Conservation (phyloP, 352 stramenopile species). For the Phytophthora pini region DNA sequence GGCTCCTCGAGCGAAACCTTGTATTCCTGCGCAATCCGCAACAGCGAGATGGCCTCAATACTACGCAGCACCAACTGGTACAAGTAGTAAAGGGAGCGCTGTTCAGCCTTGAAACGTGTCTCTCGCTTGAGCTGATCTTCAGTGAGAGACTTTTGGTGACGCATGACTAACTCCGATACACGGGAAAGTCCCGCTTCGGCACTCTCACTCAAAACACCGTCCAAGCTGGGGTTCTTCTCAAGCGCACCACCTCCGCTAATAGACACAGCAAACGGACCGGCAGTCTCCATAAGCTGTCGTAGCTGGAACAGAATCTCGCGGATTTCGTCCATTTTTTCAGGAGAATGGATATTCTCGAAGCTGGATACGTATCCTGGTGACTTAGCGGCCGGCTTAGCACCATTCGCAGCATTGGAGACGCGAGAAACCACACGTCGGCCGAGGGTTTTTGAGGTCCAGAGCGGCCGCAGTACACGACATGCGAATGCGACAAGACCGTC, state of each 20-base stretch:
- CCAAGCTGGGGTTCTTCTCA: slow-evolving; percentile 61
- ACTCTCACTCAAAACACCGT: slow-evolving; percentile 41
- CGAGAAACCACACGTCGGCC: slow-evolving; percentile 49
- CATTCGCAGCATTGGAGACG: slow-evolving; percentile 24
- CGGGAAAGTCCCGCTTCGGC: slow-evolving; percentile 59
- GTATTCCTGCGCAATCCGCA: slow-evolving; percentile 71
- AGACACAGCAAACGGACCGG: slow-evolving; percentile 76
- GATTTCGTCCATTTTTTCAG: slow-evolving; percentile 71
- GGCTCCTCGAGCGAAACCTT: slow-evolving; percentile 74
- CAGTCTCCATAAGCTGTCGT: slow-evolving; percentile 81
- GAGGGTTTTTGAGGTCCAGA: slow-evolving; percentile 75
- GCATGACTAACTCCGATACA: slow-evolving; percentile 66
- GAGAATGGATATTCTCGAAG: slow-evolving; percentile 53
- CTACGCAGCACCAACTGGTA: slow-evolving; percentile 81
- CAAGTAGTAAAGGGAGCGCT: slow-evolving; percentile 82
- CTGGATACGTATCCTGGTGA: slow-evolving; percentile 29
- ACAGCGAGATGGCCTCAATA: slow-evolving; percentile 81
- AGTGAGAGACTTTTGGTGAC: slow-evolving; percentile 74
- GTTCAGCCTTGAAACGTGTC: slow-evolving; percentile 80
- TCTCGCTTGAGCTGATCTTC: slow-evolving; percentile 82
- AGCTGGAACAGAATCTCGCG: slow-evolving; percentile 87
- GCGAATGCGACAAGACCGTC: slow-evolving; percentile 84
- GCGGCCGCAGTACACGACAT: slow-evolving; percentile 75
- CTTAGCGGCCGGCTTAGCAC: slow-evolving; percentile 33
- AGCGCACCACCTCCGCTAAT: slow-evolving; percentile 69